Evolutionary conservation across 306 rosid species (phyloP), one percentile per base, ranked within the genome.

Genomic region (Cajanus cajan): DNA sequence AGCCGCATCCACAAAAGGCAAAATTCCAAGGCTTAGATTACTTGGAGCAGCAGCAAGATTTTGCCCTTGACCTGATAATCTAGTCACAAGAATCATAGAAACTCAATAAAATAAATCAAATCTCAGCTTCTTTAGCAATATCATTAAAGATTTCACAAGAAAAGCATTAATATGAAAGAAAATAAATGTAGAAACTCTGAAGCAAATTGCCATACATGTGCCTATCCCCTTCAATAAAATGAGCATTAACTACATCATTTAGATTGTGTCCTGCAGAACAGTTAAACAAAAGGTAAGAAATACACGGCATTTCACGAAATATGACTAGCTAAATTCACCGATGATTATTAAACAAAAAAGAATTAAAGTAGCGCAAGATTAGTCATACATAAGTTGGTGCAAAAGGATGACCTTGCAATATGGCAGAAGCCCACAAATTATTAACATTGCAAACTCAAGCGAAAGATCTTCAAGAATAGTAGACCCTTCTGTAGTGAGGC

Each of bases 381-480:
- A n/a, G n/a, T n/a, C n/a, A n/a, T n/a, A n/a, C n/a, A n/a, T 75
- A 93, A 93, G 78, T 13, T 96, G 78, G 83, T 73, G 45, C 94
- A 96, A 66, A 90, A 77, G 68, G 80, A 63, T 44, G 98, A 96
- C n/a, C 79, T 96, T 82, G 98, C 99, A 5, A 85, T 96, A 76
- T 96, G 99, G 99, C 94, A 89, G 82, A 96, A 96, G 67, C 94
- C 98, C 3, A 85, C 96, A 7, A 93, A 96, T 76, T 98, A 96
- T 68, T 25, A 78, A 5, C 97, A 96, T 78, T 96, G 99, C 81
- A 80, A 78, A 62, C 67, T 76, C 71, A 91, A 67, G 61, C 44
- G 89, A 19, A 92, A 80, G 82, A 80, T 92, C 64, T 87, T 92
- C 90, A 93, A 86, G 88, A 69, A 74, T 22, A 89, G 90, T n/a